phyloP scores from a whole-genome alignment of 2,329 filamentous ascomycete genomes.

The Hymenoscyphus fructigenus region DNA sequence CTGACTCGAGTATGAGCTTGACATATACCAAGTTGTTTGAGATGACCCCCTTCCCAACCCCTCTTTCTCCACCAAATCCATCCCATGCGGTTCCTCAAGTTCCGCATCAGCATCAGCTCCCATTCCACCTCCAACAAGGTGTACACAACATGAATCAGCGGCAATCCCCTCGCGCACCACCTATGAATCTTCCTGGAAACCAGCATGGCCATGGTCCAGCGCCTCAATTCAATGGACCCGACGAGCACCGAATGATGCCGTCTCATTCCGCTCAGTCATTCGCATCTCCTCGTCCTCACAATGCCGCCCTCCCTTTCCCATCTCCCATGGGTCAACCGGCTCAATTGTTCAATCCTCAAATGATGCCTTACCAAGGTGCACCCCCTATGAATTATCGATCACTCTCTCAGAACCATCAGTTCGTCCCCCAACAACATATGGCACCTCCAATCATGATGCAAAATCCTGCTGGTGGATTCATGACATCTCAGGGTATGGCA shows the following conservation, averaged over 20 bases:
- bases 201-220: constrained; percentile 68
- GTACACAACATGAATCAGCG: constrained; percentile 65
- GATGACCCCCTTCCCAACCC: constrained; percentile 54
- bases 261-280: constrained; percentile 81
- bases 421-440: constrained; percentile 73
- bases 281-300: constrained; percentile 76
- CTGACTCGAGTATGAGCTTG: constrained; percentile 61
- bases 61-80: constrained; percentile 67
- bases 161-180: constrained; percentile 72
- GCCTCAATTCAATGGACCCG: constrained; percentile 68
- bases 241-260: constrained; percentile 84
- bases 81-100: constrained; percentile 70
- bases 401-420: constrained; percentile 70
- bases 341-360: constrained; percentile 71
- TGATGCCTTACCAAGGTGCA: constrained; percentile 66
- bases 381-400: constrained; percentile 71
- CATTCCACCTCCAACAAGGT: constrained; percentile 77
- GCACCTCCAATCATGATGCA: constrained; percentile 82
- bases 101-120: constrained; percentile 80
- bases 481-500: constrained; percentile 71
- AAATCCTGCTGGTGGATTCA: constrained; percentile 66
- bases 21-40: constrained; percentile 82
- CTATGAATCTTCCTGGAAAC: constrained; percentile 73
- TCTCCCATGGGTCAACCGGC: constrained; percentile 66
- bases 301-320: constrained; percentile 65